Evolutionary conservation across 345 rosid species (phyloP), one percentile per base, ranked within the genome.

Genomic region (Excoecaria agallocha): DNA sequence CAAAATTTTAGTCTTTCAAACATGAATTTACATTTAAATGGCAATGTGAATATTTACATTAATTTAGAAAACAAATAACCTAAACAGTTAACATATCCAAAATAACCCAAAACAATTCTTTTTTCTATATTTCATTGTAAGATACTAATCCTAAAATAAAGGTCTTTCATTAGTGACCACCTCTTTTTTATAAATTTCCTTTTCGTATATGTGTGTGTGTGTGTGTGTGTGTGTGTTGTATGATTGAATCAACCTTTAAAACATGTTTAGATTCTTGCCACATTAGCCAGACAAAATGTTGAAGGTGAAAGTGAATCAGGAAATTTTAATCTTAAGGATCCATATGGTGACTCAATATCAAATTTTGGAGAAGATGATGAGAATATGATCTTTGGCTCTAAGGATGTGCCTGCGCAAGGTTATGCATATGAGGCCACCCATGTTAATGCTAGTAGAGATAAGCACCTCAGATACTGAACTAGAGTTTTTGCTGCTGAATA

Each of bases 401-500:
- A 78, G 70, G 84, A 81, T 69, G 78, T 81, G 68, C 61, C 90
- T 35, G 50, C 75, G 69, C 96, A 83, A 72, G 88, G 78, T 68
- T 79, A 79, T 75, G 72, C 80, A 65, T 80, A 62, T 66, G 87
- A 78, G 68, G 79, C 82, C 77, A 77, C 82, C 15, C 56, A 39
- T 77, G 69, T 76, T 75, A 85, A 86, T 85, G 81, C 67, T 74
- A 90, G 82, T 64, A 86, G 89, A 84, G 89, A 91, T 72, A 90
- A 89, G 81, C 89, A 91, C 82, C 96, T 94, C 73, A 87, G 98
- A 91, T 87, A 88, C 76, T 88, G 97, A 75, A 94, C 98, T 41
- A 86, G 97, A 86, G 89, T 87, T 82, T 94, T 94, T 84, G 98
- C 98, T 78, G 98, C 98, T 50, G 98, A 92, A 98, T 94, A 90